Percentiles rank a stretch among this genome's conserved stretches.
phyloP scores from a whole-genome alignment of 495 filamentous ascomycete species.

The Ramalina peruviana region DNA sequence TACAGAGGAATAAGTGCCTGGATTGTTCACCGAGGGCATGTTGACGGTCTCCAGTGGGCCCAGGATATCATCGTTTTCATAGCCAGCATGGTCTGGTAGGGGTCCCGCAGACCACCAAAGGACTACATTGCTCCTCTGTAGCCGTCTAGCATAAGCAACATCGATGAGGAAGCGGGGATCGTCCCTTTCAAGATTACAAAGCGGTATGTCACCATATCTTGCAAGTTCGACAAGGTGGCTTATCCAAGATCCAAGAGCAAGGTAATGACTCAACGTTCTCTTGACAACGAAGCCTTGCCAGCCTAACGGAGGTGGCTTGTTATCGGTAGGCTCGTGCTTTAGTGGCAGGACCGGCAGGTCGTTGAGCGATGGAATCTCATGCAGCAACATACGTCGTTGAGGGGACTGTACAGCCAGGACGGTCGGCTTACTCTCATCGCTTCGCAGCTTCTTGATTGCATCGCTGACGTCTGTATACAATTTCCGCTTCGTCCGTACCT shows the following conservation, averaged over 20 bases:
- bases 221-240: conserved; percentile 74
- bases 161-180: conserved; percentile 93
- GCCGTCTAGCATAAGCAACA: conserved; percentile 78
- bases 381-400: conserved; percentile 61
- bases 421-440: conserved; percentile 64
- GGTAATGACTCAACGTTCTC: conserved; percentile 74
- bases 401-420: conserved; percentile 85
- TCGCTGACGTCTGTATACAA: conserved; percentile 76
- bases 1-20: conserved; percentile 86
- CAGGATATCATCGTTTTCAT: conserved; percentile 83
- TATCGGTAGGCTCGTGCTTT: conserved; percentile 68
- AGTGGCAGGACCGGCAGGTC: conserved; percentile 76
- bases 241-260: conserved; percentile 84
- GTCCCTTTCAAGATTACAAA: conserved; percentile 90
- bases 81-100: conserved; percentile 85
- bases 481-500: conserved; percentile 79
- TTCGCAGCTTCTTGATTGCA: conserved; percentile 71
- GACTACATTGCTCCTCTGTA: conserved; percentile 86
- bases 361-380: conserved; percentile 71
- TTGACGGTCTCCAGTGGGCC: conserved; percentile 76
- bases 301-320: conserved; percentile 74
- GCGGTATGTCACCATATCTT: conserved; percentile 81
- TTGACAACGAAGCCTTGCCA: conserved; percentile 89
- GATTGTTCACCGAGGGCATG: conserved; percentile 87
- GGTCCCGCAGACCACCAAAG: conserved; percentile 93